Conservation (phyloP, 2,329 filamentous ascomycete genomes). For the Parastagonospora nodorum region DNA sequence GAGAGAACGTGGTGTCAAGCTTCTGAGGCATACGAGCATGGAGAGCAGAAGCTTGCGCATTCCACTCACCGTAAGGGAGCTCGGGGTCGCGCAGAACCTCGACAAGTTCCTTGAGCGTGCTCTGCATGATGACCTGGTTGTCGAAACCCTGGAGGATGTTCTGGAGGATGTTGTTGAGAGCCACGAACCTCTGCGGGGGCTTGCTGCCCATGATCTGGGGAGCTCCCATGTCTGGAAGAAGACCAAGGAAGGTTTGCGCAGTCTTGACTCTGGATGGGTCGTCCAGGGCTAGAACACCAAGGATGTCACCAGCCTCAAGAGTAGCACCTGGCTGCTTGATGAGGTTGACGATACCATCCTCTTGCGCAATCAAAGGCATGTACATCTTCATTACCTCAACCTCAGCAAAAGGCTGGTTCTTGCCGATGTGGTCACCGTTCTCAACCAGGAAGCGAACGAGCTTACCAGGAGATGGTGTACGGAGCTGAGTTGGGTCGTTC, state of each 20-base stretch:
- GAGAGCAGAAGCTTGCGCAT: constrained; percentile 92
- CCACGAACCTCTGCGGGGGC: constrained; percentile 82
- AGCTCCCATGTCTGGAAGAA: constrained; percentile 83
- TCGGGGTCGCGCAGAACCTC: constrained; percentile 87
- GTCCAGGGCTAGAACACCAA: constrained; percentile 95
- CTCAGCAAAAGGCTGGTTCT: constrained; percentile 92
- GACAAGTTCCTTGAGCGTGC: constrained; percentile 85
- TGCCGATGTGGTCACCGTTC: constrained; percentile 89
- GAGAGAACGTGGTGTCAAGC: constrained; percentile 79
- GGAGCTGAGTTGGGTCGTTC: constrained; percentile 96
- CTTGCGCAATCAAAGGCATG: constrained; percentile 94
- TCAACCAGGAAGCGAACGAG: constrained; percentile 97
- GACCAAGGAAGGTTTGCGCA: constrained; percentile 88
- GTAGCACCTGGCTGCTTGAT: constrained; percentile 99
- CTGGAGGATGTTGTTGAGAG: constrained; percentile 76
- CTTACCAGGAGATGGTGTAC: constrained; percentile 94
- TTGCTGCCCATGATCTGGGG: constrained; percentile 90
- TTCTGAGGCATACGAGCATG: constrained; percentile 97
- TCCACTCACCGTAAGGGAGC: constrained; percentile 95
- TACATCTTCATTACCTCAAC: constrained; percentile 99
- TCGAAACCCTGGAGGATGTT: constrained; percentile 95
- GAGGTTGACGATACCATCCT: constrained; percentile 94
- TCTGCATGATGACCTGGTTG: constrained; percentile 94
- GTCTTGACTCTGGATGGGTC: constrained; percentile 97
- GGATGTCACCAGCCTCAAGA: constrained; percentile 94